Conservation (phyloP, 345 rosid genomes). For the Euphorbia pulcherrima region DNA sequence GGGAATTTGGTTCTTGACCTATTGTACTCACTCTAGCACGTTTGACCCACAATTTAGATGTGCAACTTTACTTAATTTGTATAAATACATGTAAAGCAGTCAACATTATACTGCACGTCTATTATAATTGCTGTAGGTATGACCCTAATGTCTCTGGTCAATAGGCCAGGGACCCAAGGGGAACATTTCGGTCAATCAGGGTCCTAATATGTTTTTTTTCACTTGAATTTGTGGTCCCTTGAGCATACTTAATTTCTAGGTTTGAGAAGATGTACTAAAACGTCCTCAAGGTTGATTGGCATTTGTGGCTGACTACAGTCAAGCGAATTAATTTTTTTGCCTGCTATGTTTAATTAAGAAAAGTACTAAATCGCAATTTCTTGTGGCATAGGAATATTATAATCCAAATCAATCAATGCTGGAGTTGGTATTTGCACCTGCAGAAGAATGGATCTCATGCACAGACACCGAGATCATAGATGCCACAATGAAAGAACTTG, state of each 20-base stretch:
- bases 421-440: constrained; percentile 95
- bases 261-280: not conserved
- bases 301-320: no score
- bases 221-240: not conserved
- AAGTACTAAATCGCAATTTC: not conserved
- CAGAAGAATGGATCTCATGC: constrained; percentile 85
- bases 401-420: constrained; percentile 84
- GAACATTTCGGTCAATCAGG: no score
- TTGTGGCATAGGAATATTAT: constrained; percentile 65
- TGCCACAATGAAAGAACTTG: constrained; percentile 90
- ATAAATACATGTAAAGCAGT: no score
- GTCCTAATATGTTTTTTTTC: not conserved
- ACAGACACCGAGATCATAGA: constrained; percentile 78
- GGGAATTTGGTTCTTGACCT: no score
- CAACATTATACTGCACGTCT: no score
- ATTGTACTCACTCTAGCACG: no score
- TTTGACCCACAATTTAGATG: no score
- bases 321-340: no score
- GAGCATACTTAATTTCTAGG: not conserved
- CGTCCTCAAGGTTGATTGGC: not conserved
- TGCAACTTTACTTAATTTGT: no score
- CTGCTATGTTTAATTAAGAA: not conserved
- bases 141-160: no score
- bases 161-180: no score
- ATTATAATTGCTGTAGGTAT: no score